Base-by-base conservation (phyloP, 768 basidiomycete genomes). In the Auricularia auricula-judae region DNA sequence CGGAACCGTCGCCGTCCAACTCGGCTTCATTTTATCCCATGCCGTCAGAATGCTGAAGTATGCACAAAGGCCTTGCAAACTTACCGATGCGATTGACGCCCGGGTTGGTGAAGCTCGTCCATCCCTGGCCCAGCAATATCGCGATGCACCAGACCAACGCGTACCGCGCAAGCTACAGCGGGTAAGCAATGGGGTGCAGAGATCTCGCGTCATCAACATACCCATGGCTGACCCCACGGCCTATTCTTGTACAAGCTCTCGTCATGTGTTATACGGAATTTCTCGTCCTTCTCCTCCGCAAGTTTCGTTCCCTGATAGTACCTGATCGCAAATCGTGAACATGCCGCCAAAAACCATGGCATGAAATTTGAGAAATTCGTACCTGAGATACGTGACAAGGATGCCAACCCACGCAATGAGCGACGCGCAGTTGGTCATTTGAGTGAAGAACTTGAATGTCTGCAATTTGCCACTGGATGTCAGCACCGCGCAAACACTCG, bases 401-500 rank as follows among this genome's bases (percentile, higher is more conserved):
- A 63, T 63, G 12, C 62, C 62, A 8, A 63, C 39, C 62, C 62
- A 63, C 16, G 43, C 10, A 12, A 44, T 21, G 14, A 63, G 44
- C 7, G 43, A n/a, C 18, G 62, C 47, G 23, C 42, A 43, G 44
- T 51, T 63, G 12, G 62, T 47, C 43, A 63, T 47, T 7, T 29
- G 33, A 23, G 62, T 44, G 21, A 63, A 35, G 21, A 43, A 63
- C 34, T 63, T 43, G 44, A 63, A 63, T 4, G 44, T 4, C 62
- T 63, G 34, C 21, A 34, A 56, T 29, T n/a, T 29, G 29, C 14
- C 12, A 12, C 8, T 11, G 44, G 42, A 4, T 11, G 29, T 56
- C 54, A n/a, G 4, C 29, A 10, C 16, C n/a, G 10, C n/a, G 23
- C 54, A 56, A 56, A 10, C 12, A 10, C 54, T 56, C 21, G 54